Percentiles rank a stretch among this genome's conserved stretches.
Evolutionary conservation across 495 filamentous ascomycete genomes (phyloP).

Genomic region (Xylaria cubensis): DNA sequence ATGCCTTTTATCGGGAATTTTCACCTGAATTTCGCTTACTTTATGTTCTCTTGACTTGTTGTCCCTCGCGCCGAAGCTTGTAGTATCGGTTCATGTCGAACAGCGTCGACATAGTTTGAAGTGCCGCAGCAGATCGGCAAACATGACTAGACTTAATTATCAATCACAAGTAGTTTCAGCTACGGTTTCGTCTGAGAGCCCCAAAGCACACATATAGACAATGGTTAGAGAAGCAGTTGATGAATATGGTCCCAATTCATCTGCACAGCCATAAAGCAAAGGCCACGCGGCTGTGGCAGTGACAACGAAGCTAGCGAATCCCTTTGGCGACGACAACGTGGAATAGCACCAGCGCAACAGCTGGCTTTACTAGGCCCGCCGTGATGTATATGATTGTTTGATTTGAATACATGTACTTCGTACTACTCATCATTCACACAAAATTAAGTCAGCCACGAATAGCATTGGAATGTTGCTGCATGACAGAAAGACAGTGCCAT

Average conservation of each 20-base stretch:
- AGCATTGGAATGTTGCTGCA: too few species aligned
- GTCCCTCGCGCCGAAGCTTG: neutral
- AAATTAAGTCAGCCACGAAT: too few species aligned
- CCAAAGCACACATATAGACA: constrained; percentile 34
- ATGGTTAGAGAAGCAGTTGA: constrained; percentile 38
- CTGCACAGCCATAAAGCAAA: constrained; percentile 36
- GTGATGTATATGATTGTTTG: constrained; percentile 36
- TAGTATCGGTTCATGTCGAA: constrained; percentile 4
- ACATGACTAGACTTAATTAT: constrained; percentile 35
- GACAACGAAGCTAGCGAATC: constrained; percentile 30
- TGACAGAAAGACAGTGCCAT: too few species aligned
- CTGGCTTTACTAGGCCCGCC: constrained; percentile 35
- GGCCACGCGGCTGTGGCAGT: constrained; percentile 3
- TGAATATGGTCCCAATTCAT: constrained; percentile 41
- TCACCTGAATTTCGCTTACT: neutral
- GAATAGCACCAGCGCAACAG: constrained; percentile 37
- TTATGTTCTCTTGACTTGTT: neutral
- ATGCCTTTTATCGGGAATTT: neutral
- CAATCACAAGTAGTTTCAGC: constrained; percentile 33
- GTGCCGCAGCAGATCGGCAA: constrained; percentile 34
- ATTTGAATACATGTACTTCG: constrained; percentile 36
- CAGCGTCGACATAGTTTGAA: constrained; percentile 28
- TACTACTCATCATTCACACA: too few species aligned
- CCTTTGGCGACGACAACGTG: constrained; percentile 30
- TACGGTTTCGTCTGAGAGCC: constrained; percentile 28